phyloP scores from a whole-genome alignment of 345 rosid genomes.

The Populus ilicifolia region DNA sequence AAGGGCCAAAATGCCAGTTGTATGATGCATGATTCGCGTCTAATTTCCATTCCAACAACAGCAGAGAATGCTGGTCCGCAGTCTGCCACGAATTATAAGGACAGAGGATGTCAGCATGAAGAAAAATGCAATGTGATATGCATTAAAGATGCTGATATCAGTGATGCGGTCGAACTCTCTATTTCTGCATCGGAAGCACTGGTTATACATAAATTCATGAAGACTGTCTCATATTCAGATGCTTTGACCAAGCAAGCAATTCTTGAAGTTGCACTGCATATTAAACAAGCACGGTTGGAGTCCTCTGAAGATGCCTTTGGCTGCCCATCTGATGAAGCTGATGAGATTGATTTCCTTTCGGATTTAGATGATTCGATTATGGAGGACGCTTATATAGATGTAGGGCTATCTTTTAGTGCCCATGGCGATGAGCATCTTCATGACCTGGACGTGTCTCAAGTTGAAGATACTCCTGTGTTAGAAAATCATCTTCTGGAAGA shows the following conservation, averaged over 20 bases:
- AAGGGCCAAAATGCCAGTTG: background rate
- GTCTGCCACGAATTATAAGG: background rate
- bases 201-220: slow-evolving; percentile 49
- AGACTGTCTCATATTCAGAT: slow-evolving; percentile 30
- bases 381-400: slow-evolving; percentile 53
- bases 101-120: slow-evolving; percentile 5
- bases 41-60: slow-evolving; percentile 7
- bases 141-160: slow-evolving; percentile 30
- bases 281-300: slow-evolving; percentile 59
- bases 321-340: slow-evolving; percentile 24
- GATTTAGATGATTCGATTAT: slow-evolving; percentile 46
- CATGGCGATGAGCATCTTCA: slow-evolving; percentile 15
- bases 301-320: slow-evolving; percentile 18
- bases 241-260: slow-evolving; percentile 34
- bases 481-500: slow-evolving; percentile 14
- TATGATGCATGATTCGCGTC: slow-evolving; percentile 2
- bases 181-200: slow-evolving; percentile 71
- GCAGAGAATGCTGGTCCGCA: slow-evolving; percentile 10
- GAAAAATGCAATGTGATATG: slow-evolving; percentile 20
- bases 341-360: slow-evolving; percentile 32
- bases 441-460: slow-evolving; percentile 39
- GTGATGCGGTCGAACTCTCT: slow-evolving; percentile 50
- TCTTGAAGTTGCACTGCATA: slow-evolving; percentile 52
- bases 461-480: slow-evolving; percentile 43
- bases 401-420: slow-evolving; percentile 35